Conservation (phyloP, 179 eudicot species). For the Sideroxylon spinosum region DNA sequence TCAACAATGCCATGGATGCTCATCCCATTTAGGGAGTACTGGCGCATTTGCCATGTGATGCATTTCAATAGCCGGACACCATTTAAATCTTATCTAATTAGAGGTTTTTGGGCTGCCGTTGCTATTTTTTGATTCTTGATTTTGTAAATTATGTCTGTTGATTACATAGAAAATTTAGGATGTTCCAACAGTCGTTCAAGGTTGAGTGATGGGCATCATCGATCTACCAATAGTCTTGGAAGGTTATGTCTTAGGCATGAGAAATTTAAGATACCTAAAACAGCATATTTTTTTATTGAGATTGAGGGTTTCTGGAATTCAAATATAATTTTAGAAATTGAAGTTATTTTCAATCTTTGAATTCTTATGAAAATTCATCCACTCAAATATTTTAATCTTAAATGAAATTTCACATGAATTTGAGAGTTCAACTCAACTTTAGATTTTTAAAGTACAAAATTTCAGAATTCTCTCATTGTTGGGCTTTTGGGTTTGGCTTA, state of each 20-base stretch:
- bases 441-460: no score
- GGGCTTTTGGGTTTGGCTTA: no score
- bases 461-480: no score
- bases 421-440: no score
- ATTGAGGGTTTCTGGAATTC: no score
- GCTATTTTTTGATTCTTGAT: slow-evolving; percentile 1
- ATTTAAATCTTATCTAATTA: background rate
- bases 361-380: no score
- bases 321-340: no score
- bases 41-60: slow-evolving; percentile 63
- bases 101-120: background rate
- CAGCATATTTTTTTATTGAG: no score
- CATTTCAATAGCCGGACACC: background rate
- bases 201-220: background rate
- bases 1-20: slow-evolving; percentile 63
- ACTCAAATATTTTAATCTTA: no score
- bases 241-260: background rate
- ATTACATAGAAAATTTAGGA: background rate
- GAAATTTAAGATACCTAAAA: background rate
- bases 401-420: no score
- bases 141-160: slow-evolving; percentile 6
- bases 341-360: no score
- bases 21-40: slow-evolving; percentile 65
- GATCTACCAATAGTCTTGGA: background rate
- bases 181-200: background rate